Evolutionary conservation across 495 filamentous ascomycete genomes (phyloP), one percentile per base, ranked within the genome.

Genomic region (Letharia lupina): DNA sequence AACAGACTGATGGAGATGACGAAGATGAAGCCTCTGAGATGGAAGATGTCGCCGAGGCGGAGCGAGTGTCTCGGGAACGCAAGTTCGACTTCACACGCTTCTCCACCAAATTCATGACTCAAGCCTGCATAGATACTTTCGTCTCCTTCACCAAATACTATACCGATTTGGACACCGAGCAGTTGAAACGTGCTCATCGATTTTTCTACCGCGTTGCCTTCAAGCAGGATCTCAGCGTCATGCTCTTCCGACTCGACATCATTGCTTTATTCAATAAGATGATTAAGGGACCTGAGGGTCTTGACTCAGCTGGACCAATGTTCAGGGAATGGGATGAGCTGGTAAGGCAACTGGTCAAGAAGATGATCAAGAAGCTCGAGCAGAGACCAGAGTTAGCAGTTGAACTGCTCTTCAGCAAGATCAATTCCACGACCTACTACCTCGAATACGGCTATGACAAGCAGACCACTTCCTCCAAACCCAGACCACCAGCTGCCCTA

Each of bases 161-260:
- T 73, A 81, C 81, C 35, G 94, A 98, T 66, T 80, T 99, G n/a
- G 80, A 85, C 65, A 78, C 84, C 3, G 80, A 85, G 50, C 95
- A 98, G 73, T 78, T 97, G 60, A 99, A 98, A 77, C 86, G 95
- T 6, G 90, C 88, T 33, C 93, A 98, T 76, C 90, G 94, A 12
- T 98, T 94, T 70, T 93, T 99, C 75, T 93, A 98, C 69, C 87
- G 94, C 2, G 84, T 96, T 52, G 93, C 91, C 7, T 97, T 97
- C 81, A 98, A 97, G 76, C 87, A 91, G 71, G 91, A 96, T 56
- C 86, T 94, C 79, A 87, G 86, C 65, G 87, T 96, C 16, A 81
- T 97, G 75, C 82, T 99, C 4, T 96, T 91, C 73, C 86, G 95
- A 7, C 77, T 96, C 4, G 95, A 98, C 70, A 95, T 96, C 18